Evolutionary conservation across 106 monocot genomes (phyloP).

Genomic region (Platanthera zijinensis): DNA sequence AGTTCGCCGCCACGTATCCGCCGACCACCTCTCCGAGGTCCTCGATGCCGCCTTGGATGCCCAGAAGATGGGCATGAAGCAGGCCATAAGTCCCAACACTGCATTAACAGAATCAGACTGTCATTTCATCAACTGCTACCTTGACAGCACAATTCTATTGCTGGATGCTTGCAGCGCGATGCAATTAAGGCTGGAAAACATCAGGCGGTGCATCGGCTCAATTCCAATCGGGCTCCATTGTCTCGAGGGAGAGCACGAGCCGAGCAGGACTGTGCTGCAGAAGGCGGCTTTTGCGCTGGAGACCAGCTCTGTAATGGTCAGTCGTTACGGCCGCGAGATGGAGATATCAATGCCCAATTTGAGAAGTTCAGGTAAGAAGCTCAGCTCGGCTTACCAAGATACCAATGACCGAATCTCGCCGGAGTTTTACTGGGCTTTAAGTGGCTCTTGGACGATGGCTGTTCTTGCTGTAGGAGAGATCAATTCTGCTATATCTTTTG

Average conservation of each 20-base stretch:
- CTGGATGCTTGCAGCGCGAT: not conserved
- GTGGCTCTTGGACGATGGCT: not conserved
- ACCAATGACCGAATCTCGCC: not conserved
- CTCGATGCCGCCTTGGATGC: not conserved
- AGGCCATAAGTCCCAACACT: not conserved
- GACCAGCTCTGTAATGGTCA: not conserved
- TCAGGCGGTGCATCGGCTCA: not conserved
- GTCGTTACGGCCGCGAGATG: no score
- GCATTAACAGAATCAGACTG: not conserved
- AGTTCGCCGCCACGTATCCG: not conserved
- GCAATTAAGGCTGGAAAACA: not conserved
- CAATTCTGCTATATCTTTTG: not conserved
- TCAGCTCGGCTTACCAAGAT: not conserved
- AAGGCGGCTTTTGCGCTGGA: not conserved
- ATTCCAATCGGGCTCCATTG: not conserved
- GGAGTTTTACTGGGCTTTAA: not conserved
- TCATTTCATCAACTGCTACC: not conserved
- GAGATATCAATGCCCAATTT: not conserved
- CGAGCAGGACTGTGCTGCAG: not conserved
- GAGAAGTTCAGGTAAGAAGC: not conserved
- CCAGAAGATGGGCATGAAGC: not conserved
- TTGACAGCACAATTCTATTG: not conserved
- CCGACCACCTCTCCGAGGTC: not conserved
- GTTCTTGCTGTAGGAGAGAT: not conserved
- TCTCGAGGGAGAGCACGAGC: slow-evolving; percentile 1